A percentile compares a stretch with the other conserved stretches of the same genome.
Conservation (phyloP, 805 yeast genomes). For the Ogataea ramenticola region DNA sequence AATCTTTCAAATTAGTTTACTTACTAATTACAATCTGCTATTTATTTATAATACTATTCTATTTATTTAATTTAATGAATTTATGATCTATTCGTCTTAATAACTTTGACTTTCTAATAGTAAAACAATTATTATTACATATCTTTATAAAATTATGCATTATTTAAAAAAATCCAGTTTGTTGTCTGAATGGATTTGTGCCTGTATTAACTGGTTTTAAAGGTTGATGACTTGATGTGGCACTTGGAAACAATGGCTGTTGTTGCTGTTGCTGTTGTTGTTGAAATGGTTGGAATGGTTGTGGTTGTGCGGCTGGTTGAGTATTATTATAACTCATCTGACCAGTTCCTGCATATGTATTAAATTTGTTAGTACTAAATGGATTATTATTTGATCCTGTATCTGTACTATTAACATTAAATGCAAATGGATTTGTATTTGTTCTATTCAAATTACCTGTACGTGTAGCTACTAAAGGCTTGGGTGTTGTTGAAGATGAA, state of each 20-base stretch:
- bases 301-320: constrained; percentile 18
- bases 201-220: constrained; percentile 3
- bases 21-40: too few species aligned
- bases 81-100: not conserved
- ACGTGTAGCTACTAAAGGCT: constrained; percentile 6
- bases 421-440: constrained; percentile 25
- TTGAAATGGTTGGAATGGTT: not conserved
- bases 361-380: constrained; percentile 19
- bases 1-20: too few species aligned
- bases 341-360: constrained; percentile 1
- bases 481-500: not conserved
- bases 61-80: not conserved
- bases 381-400: constrained; percentile 17
- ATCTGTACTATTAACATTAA: constrained; percentile 1
- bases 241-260: constrained; percentile 6
- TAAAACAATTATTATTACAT: too few species aligned
- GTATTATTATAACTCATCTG: constrained; percentile 22
- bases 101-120: too few species aligned
- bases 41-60: not conserved
- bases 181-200: constrained; percentile 16
- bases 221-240: not conserved
- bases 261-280: not conserved
- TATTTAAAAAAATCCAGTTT: not conserved
- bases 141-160: too few species aligned
- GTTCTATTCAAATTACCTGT: constrained; percentile 17